phyloP scores from a whole-genome alignment of 2,329 filamentous ascomycete genomes.

The Exserohilum turcica region DNA sequence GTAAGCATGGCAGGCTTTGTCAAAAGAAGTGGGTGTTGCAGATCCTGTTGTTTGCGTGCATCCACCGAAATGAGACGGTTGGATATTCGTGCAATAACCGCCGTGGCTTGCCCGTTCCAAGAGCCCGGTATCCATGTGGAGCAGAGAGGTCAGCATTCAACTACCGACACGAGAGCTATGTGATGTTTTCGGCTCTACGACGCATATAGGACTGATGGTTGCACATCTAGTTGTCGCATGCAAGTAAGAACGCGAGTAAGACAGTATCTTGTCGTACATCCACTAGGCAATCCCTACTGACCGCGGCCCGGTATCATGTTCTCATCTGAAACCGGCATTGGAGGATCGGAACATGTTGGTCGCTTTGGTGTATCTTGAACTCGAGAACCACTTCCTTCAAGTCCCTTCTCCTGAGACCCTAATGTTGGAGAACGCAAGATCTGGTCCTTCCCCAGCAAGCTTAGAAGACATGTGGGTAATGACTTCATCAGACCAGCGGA shows the following conservation, averaged over 20 bases:
- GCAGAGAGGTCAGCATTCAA: slow-evolving; percentile 17
- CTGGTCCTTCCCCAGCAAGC: slow-evolving; percentile 35
- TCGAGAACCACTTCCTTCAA: not conserved
- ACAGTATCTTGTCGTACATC: slow-evolving; percentile 1
- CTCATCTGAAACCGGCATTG: not conserved
- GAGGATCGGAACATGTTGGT: not conserved
- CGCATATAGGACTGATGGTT: not conserved
- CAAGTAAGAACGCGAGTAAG: slow-evolving; percentile 8
- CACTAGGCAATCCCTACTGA: not conserved
- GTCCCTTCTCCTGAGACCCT: slow-evolving; percentile 15
- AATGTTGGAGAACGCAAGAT: slow-evolving; percentile 26
- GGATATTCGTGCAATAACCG: slow-evolving; percentile 5
- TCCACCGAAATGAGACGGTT: not conserved
- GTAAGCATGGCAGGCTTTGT: not conserved
- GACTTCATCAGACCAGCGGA: slow-evolving; percentile 38
- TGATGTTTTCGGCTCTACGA: slow-evolving; percentile 3
- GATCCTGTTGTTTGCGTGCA: not conserved
- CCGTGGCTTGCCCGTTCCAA: slow-evolving; percentile 9
- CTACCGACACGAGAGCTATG: slow-evolving; percentile 12
- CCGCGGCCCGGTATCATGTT: not conserved
- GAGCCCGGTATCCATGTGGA: slow-evolving; percentile 1
- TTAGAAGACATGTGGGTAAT: slow-evolving; percentile 34
- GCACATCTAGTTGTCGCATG: slow-evolving; percentile 6
- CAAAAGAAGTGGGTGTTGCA: not conserved
- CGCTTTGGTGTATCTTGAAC: not conserved